phyloP scores from a whole-genome alignment of 352 stramenopile species.

The Phytophthora citrophthora region DNA sequence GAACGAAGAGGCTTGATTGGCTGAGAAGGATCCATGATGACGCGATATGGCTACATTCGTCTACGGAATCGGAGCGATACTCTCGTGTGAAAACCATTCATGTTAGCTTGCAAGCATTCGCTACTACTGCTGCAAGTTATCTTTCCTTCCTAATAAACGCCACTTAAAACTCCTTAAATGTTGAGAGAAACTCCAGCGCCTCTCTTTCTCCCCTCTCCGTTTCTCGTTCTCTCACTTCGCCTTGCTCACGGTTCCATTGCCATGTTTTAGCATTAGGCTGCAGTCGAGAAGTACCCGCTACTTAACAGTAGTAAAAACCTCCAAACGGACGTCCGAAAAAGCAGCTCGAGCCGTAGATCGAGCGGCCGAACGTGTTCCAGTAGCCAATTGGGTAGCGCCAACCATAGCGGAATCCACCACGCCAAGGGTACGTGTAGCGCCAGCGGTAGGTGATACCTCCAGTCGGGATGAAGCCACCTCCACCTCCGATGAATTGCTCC shows the following conservation, averaged over 20 bases:
- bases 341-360: conserved; percentile 38
- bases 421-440: conserved; percentile 35
- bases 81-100: conserved; percentile 5
- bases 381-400: conserved; percentile 51
- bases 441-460: conserved; percentile 39
- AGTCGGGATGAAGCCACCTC: conserved; percentile 38
- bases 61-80: conserved; percentile 4
- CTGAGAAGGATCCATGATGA: conserved; percentile 5
- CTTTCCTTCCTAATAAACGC: conserved; percentile 14
- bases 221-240: not conserved
- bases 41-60: conserved; percentile 13
- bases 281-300: conserved; percentile 8
- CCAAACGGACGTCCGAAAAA: conserved; percentile 39
- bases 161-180: conserved; percentile 25
- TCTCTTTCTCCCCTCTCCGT: not conserved
- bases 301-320: conserved; percentile 48
- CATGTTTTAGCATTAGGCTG: conserved; percentile 19
- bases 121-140: conserved; percentile 1
- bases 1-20: conserved; percentile 13
- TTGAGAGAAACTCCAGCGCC: conserved; percentile 1
- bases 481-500: conserved; percentile 29
- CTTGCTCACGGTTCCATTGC: conserved; percentile 20
- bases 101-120: conserved; percentile 10
- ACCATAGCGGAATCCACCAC: conserved; percentile 35
- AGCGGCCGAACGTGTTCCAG: conserved; percentile 42